Evolutionary conservation across 139 green algal species (phyloP), one percentile per base, ranked within the genome.

Genomic region (Spirogloea muscicola): DNA sequence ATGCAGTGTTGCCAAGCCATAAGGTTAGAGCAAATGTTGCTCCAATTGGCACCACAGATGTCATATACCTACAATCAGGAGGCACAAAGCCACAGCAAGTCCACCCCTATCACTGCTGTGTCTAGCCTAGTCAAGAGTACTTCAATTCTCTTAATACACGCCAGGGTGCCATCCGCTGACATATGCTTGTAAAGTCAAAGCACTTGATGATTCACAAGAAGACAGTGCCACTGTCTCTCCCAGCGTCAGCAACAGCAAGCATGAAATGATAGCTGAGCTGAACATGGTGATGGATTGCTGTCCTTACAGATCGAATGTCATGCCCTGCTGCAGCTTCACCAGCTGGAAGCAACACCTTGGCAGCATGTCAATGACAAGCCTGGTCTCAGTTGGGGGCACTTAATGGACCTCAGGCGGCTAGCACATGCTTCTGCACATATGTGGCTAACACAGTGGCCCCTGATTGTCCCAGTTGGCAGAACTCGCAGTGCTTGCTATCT

Each of bases 1-100:
- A 90, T 0, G 84, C 84, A 18, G 83, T 76, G 44, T 87, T 89
- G 49, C 84, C 70, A 18, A 90, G 66, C 84, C 86, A 91, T 33
- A 91, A 57, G 10, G 84, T 87, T 60, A 62, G 67, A 33, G 84
- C 66, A 59, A 86, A 89, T 0, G 81, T 29, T 0, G 51, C 57
- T 3, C 81, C 78, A 18, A 89, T 89, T 18, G 84, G 85, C 10
- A 86, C 72, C 1, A 80, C 75, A 43, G 49, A 75, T 48, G 62
- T 73, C 43, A 86, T 9, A 48, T 89, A 91, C 39, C 63, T 72
- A 40, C 42, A 13, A 52, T 16, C 44, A 52, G 44, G 16, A 52
- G 44, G 16, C 13, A 52, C 13, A 27, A 27, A 52, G 16, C 13
- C 44, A 52, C 44, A 52, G 16, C 13, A 52, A 52, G 13, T 16